Evolutionary conservation across 208 protist genomes (phyloP).

Genomic region (Kentomonas sorsogonicus): DNA sequence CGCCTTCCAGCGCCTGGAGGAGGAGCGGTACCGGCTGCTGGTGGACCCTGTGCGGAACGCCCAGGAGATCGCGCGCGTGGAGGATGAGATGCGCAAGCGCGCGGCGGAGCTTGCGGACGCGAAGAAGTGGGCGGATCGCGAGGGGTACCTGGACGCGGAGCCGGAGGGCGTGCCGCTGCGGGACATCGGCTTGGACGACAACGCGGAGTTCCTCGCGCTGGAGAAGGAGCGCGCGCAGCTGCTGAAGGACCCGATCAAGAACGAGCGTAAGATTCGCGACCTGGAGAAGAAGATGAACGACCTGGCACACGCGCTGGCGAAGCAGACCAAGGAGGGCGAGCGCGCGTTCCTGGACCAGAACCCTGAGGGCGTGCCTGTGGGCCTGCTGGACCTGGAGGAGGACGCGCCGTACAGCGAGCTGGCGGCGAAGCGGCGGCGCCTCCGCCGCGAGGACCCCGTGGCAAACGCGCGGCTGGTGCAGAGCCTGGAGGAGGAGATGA

Average conservation of each 20-base stretch:
- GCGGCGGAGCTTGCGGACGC: constrained; percentile 22
- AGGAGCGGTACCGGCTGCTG: constrained; percentile 15
- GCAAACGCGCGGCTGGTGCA: constrained; percentile 46
- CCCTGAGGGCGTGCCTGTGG: constrained; percentile 19
- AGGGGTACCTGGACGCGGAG: constrained; percentile 14
- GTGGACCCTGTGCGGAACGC: constrained; percentile 5
- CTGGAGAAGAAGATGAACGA: constrained; percentile 23
- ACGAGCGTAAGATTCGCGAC: constrained; percentile 15
- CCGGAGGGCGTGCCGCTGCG: constrained; percentile 18
- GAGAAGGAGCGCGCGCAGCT: background rate
- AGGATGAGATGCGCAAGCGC: constrained; percentile 19
- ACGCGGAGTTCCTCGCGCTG: constrained; percentile 5
- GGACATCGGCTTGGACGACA: constrained; percentile 21
- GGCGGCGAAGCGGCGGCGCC: constrained; percentile 12
- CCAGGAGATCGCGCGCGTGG: constrained; percentile 13
- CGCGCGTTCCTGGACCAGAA: constrained; percentile 15
- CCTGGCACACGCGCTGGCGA: constrained; percentile 23
- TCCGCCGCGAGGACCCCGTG: constrained; percentile 18
- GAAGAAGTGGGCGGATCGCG: constrained; percentile 20
- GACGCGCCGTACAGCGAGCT: constrained; percentile 15
- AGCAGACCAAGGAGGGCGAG: constrained; percentile 7
- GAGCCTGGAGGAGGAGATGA: constrained; percentile 57
- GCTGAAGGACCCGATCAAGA: constrained; percentile 14
- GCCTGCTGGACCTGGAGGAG: constrained; percentile 15
- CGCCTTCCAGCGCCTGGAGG: constrained; percentile 21